Evolutionary conservation across 805 yeast species (phyloP).

Genomic region (Debaryomyces prosopidis): DNA sequence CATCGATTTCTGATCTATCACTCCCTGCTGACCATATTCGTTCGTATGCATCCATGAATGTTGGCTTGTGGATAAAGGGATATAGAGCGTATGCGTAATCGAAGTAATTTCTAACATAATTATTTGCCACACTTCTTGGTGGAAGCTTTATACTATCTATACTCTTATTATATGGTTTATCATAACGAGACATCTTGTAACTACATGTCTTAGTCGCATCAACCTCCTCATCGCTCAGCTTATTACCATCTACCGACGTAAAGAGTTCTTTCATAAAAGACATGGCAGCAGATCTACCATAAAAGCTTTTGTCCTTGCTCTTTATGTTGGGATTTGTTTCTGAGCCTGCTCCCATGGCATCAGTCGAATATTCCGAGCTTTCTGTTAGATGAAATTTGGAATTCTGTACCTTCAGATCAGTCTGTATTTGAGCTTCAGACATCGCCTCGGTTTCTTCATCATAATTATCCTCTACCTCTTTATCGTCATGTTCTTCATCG

Average conservation of each 20-base stretch:
- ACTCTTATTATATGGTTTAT: background rate
- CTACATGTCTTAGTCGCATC: background rate
- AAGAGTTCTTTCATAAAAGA: conserved; percentile 13
- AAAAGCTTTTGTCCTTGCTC: conserved; percentile 5
- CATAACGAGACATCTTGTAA: conserved; percentile 10
- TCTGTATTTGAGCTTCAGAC: too few species aligned
- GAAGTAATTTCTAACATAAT: conserved; percentile 18
- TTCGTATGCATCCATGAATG: conserved; percentile 20
- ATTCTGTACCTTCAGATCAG: too few species aligned
- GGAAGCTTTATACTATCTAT: conserved; percentile 13
- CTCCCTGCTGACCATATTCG: conserved; percentile 13
- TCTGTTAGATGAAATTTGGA: background rate
- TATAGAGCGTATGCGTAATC: conserved; percentile 19
- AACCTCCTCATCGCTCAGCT: conserved; percentile 2
- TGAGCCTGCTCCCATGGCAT: conserved; percentile 15
- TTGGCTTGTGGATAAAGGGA: conserved; percentile 23
- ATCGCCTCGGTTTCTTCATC: too few species aligned
- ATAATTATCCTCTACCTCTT: too few species aligned
- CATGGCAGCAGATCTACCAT: conserved; percentile 12
- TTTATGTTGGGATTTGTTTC: background rate
- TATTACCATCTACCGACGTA: conserved; percentile 5
- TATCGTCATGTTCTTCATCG: too few species aligned
- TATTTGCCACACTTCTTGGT: conserved; percentile 20
- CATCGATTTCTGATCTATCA: conserved; percentile 10
- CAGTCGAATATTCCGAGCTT: conserved; percentile 1